Percentiles rank a stretch among this genome's conserved stretches.
Conservation (phyloP, 257 asterid genomes). For the Solanum bukasovii region DNA sequence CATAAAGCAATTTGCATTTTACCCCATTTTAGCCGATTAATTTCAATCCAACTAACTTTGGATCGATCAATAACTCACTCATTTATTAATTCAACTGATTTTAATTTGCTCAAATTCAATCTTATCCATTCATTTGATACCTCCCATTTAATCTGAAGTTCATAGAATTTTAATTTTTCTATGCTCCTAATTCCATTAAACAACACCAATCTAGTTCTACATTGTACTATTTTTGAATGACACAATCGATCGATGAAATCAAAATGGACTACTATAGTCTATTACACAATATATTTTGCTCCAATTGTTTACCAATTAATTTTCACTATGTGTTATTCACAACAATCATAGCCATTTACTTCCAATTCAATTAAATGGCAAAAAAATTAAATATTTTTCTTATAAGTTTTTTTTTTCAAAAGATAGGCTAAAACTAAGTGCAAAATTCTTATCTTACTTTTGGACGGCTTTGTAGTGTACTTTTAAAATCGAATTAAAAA, state of each 20-base stretch:
- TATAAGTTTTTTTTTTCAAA: background rate
- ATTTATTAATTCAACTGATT: background rate
- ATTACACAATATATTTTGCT: background rate
- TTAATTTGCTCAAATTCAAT: background rate
- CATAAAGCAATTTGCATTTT: background rate
- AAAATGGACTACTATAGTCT: background rate
- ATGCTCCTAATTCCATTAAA: background rate
- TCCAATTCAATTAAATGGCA: background rate
- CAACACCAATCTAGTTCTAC: background rate
- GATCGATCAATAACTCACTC: background rate
- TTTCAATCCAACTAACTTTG: background rate
- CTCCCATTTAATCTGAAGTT: background rate
- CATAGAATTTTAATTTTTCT: background rate
- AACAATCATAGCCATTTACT: background rate
- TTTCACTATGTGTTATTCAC: background rate
- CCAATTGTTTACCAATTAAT: background rate
- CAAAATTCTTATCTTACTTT: background rate
- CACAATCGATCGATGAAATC: background rate
- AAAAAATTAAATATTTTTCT: background rate
- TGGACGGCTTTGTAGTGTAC: background rate
- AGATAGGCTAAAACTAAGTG: background rate
- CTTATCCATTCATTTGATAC: background rate
- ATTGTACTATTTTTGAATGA: background rate
- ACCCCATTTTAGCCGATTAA: background rate
- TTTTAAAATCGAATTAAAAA: background rate